Evolutionary conservation across 441 rosid genomes (phyloP).

Genomic region (Brassica balearica): DNA sequence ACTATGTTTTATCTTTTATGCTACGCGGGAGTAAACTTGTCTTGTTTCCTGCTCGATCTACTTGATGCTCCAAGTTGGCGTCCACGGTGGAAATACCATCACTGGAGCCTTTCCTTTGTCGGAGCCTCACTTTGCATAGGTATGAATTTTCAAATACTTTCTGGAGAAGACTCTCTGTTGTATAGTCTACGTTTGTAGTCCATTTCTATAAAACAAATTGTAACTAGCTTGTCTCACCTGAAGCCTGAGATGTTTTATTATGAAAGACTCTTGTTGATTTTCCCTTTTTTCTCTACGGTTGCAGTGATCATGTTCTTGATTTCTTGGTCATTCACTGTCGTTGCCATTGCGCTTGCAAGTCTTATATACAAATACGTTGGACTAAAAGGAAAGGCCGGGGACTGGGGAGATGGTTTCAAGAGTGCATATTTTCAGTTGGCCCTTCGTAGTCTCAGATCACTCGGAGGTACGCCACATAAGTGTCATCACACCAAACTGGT

Average conservation of each 20-base stretch:
- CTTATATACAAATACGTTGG: slow-evolving; percentile 98
- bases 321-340: slow-evolving; percentile 94
- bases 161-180: neutral
- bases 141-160: slow-evolving; percentile 43
- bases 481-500: too few species aligned
- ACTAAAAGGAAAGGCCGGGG: slow-evolving; percentile 98
- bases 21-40: slow-evolving; percentile 96
- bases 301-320: slow-evolving; percentile 99
- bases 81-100: slow-evolving; percentile 99
- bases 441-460: slow-evolving; percentile 97
- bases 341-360: slow-evolving; percentile 95
- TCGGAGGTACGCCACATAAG: slow-evolving; percentile 73
- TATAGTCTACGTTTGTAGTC: neutral
- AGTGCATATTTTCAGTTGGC: slow-evolving; percentile 99
- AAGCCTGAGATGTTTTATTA: neutral
- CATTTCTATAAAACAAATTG: neutral
- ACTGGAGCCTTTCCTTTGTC: slow-evolving; percentile 96
- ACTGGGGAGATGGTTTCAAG: slow-evolving; percentile 99
- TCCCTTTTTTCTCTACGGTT: slow-evolving; percentile 34
- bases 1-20: slow-evolving; percentile 99
- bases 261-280: slow-evolving; percentile 19
- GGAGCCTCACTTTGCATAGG: slow-evolving; percentile 95
- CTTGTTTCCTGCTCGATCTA: slow-evolving; percentile 99
- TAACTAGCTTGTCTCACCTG: slow-evolving; percentile 13
- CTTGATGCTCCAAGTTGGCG: slow-evolving; percentile 99